These are phyloP conservation scores for Cylindricascospora bacillispora DNA, from an alignment of 1,139 yeast genomes.

Conservation along the genomic window DNA sequence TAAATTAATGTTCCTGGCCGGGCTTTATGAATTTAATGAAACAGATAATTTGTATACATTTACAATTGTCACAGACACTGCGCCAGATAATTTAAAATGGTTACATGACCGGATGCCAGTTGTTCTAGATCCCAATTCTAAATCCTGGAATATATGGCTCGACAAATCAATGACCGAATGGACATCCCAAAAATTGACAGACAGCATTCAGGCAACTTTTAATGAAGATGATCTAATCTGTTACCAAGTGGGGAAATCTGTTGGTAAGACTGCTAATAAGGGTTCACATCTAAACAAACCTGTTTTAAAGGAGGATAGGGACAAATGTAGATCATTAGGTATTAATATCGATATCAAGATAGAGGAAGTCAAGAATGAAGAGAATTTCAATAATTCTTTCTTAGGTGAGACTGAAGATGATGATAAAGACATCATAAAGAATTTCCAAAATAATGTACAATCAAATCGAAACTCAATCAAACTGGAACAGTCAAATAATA, in stretches of 20 bases:
- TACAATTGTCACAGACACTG: conserved; percentile 65
- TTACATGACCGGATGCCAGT: conserved; percentile 72
- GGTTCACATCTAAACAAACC: conserved; percentile 36
- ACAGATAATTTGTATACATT: conserved; percentile 34
- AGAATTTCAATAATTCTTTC: conserved; percentile 3
- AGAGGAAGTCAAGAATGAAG: conserved; percentile 4
- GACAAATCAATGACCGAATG: conserved; percentile 29
- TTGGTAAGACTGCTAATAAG: conserved; percentile 49
- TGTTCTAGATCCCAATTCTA: conserved; percentile 43
- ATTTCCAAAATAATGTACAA: conserved; percentile 3
- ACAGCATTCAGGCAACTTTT: conserved; percentile 31
- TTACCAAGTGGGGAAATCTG: conserved; percentile 46
- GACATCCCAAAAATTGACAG: conserved; percentile 29
- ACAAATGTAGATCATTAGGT: too few relatives aligned
- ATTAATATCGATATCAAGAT: conserved; percentile 7
- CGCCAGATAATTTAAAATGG: conserved; percentile 49
- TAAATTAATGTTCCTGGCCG: conserved; percentile 56
- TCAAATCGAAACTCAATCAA: not conserved
- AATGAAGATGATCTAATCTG: conserved; percentile 33
- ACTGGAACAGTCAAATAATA: not conserved
- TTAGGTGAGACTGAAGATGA: conserved; percentile 2
- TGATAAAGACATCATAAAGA: conserved; percentile 2
- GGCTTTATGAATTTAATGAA: conserved; percentile 37
- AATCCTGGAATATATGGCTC: conserved; percentile 53
- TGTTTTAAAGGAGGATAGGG: conserved; percentile 18